Conservation (phyloP, 257 asterid genomes). For the Anisodus acutangulus region DNA sequence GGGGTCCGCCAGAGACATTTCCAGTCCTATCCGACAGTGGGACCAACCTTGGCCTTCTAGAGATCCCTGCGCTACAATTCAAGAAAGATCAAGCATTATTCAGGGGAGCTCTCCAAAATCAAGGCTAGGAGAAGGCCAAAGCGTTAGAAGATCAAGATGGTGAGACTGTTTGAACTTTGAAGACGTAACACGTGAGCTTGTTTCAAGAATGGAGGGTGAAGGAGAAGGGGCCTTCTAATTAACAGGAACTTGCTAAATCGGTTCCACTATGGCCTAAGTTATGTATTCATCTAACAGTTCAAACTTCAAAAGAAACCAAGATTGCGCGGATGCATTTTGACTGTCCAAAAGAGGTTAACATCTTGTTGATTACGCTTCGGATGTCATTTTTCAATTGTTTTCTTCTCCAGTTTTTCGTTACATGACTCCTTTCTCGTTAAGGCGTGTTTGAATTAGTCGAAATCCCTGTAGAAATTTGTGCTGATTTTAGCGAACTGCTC, state of each 20-base stretch:
- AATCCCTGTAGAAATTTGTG: constrained; percentile 29
- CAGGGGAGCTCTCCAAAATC: constrained; percentile 56
- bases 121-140: constrained; percentile 57
- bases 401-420: constrained; percentile 21
- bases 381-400: constrained; percentile 16
- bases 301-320: constrained; percentile 6
- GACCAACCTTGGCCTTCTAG: constrained; percentile 60
- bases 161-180: constrained; percentile 36
- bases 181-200: not conserved
- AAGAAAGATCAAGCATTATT: constrained; percentile 42
- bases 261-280: not conserved
- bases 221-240: not conserved
- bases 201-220: not conserved
- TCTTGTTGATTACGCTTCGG: constrained; percentile 49
- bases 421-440: not conserved
- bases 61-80: constrained; percentile 43
- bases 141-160: constrained; percentile 65
- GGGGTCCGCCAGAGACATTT: constrained; percentile 43
- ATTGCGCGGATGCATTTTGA: not conserved
- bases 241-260: not conserved
- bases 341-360: constrained; percentile 47
- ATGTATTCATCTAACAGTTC: not conserved
- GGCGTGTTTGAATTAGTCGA: constrained; percentile 27
- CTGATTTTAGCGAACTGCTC: constrained; percentile 15
- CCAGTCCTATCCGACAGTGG: constrained; percentile 49